A percentile compares a stretch with the other conserved stretches of the same genome.
Conservation (phyloP, 2,329 filamentous ascomycete species). For the Lasiodiplodia theobromae region DNA sequence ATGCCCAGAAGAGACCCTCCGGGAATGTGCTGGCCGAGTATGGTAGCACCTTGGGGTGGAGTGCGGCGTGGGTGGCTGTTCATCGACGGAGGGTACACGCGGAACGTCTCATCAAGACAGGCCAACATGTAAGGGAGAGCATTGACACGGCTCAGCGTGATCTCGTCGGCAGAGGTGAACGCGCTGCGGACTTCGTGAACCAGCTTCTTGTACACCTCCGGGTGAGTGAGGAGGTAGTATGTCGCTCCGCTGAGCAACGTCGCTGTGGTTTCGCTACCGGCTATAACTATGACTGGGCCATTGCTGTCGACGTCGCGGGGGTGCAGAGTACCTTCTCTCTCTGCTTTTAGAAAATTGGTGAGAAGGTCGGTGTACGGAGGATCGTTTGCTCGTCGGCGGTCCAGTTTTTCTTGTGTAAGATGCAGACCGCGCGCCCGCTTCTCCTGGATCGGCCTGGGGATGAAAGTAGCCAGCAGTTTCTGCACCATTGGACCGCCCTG, state of each 20-base stretch:
- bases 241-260: slow-evolving; percentile 38
- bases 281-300: too few species aligned
- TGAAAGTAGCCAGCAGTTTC: too few species aligned
- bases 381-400: too few species aligned
- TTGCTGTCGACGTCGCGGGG: too few species aligned
- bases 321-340: too few species aligned
- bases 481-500: too few species aligned
- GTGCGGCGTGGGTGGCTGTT: slow-evolving; percentile 42
- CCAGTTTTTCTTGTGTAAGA: too few species aligned
- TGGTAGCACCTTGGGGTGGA: slow-evolving; percentile 44
- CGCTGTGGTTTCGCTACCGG: too few species aligned
- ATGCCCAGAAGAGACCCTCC: slow-evolving; percentile 38
- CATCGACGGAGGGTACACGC: slow-evolving; percentile 52
- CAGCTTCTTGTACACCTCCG: not conserved
- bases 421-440: too few species aligned
- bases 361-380: too few species aligned
- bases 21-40: slow-evolving; percentile 48
- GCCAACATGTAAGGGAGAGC: slow-evolving; percentile 1
- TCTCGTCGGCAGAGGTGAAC: not conserved
- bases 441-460: too few species aligned
- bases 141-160: not conserved
- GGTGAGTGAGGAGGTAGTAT: slow-evolving; percentile 42
- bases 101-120: slow-evolving; percentile 50
- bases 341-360: too few species aligned
- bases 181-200: slow-evolving; percentile 11